Evolutionary conservation across 1,284 basidiomycete species (phyloP), one percentile per base, ranked within the genome.

Genomic region (Ceratobasidium sp.): DNA sequence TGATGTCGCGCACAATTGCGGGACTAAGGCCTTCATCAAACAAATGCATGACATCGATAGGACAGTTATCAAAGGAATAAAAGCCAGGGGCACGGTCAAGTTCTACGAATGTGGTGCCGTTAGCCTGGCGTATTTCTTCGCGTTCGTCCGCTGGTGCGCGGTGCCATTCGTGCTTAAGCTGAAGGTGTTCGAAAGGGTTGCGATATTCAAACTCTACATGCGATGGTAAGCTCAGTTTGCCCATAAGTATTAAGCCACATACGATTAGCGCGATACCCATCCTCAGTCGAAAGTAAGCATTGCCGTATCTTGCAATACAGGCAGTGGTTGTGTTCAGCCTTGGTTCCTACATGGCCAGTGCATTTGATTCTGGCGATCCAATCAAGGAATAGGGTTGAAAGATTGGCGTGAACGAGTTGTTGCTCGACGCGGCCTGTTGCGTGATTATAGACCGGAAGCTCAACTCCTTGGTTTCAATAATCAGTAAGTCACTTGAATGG

Each of bases 281-380:
- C 46, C 67, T 12, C 7, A 20, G 20, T 20, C 5, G 68, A 70
- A 7, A 70, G 51, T 2, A 4, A 20, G 23, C 68, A 70, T 15
- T 53, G 51, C 26, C 68, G 68, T 18, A 70, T 53, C 3, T 70
- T 55, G 46, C 68, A 70, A 39, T 70, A 70, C 18, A 56, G 23
- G 68, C 68, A 70, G 46, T 70, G 68, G 18, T 70, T 56, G 9
- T 70, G 49, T 51, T 70, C 68, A 23, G 63, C 39, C 13, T 23
- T 64, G 18, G 33, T 4, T n/a, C 39, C 26, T 2, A 70, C 51
- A 28, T 64, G 63, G 1, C 63, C 63, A 3, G 63, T 64, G 13
- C 63, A 64, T 23, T 64, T 64, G 7, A 64, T n/a, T 2, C 63
- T 1, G 2, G 40, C 63, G 5, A 44, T 42, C 63, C 33, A 64